Conservation (phyloP, 1,284 basidiomycete genomes). For the Pisolithus thermaeus region DNA sequence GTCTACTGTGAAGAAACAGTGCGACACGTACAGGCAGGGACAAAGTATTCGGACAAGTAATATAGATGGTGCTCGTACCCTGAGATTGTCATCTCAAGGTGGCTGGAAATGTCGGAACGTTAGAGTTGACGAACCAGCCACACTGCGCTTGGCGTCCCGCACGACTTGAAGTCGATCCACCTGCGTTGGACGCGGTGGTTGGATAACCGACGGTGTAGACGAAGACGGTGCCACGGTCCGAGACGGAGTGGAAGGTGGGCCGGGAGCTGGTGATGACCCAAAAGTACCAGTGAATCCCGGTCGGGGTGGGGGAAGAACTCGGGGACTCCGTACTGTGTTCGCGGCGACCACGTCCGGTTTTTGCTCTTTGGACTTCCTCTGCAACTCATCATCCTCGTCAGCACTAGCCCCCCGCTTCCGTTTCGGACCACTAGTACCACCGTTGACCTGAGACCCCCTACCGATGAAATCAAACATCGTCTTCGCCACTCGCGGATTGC, state of each 20-base stretch:
- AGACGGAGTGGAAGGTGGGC: neutral
- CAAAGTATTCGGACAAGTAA: neutral
- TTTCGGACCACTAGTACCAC: constrained; percentile 7
- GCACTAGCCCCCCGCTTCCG: constrained; percentile 21
- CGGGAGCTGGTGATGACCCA: too few species aligned
- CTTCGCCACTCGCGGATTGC: constrained; percentile 46
- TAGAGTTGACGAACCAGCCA: constrained; percentile 12
- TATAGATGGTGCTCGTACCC: neutral
- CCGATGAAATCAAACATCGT: constrained; percentile 43
- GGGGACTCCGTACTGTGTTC: neutral
- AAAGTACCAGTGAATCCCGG: too few species aligned
- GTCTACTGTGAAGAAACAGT: too few species aligned
- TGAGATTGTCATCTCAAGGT: neutral
- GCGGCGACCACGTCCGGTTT: neutral
- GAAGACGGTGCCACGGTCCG: neutral
- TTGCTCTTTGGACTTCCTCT: constrained; percentile 12
- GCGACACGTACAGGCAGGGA: neutral
- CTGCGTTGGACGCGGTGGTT: constrained; percentile 17
- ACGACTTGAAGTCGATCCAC: constrained; percentile 14
- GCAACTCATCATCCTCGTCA: constrained; percentile 11
- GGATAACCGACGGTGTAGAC: neutral
- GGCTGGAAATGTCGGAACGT: neutral
- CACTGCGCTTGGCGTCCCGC: constrained; percentile 12
- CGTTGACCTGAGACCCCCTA: neutral
- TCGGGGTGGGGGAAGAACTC: neutral